Conservation (phyloP, 2,329 filamentous ascomycete genomes). For the Neonectria magnoliae region DNA sequence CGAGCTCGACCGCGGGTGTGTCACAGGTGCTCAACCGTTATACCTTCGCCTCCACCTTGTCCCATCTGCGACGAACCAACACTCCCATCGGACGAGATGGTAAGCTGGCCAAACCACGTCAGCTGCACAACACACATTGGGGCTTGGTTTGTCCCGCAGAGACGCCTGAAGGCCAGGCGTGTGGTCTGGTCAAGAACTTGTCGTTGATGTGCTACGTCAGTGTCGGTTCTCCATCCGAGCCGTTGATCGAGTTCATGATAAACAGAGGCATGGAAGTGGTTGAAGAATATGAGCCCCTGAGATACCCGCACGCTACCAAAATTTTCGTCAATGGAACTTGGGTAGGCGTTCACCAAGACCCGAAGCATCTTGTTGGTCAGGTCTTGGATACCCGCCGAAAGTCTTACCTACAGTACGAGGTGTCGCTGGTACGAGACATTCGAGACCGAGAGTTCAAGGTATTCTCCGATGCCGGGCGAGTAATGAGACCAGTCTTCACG, state of each 20-base stretch:
- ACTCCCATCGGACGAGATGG: conserved; percentile 97
- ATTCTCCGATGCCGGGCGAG: conserved; percentile 95
- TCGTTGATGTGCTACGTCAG: conserved; percentile 99
- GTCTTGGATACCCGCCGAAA: conserved; percentile 82
- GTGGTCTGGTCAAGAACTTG: conserved; percentile 96
- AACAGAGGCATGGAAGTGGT: conserved; percentile 95
- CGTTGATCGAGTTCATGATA: conserved; percentile 95
- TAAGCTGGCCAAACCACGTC: conserved; percentile 96
- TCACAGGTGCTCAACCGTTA: conserved; percentile 98
- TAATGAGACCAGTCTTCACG: conserved; percentile 93
- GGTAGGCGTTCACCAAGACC: conserved; percentile 94
- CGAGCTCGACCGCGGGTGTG: conserved; percentile 93
- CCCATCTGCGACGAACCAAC: conserved; percentile 96
- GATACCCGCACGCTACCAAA: conserved; percentile 93
- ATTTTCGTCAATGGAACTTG: conserved; percentile 98
- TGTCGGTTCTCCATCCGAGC: conserved; percentile 89
- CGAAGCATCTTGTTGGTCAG: conserved; percentile 82
- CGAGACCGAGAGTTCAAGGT: conserved; percentile 98
- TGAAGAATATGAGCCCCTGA: conserved; percentile 89
- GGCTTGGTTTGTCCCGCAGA: conserved; percentile 96
- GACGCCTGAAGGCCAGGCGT: conserved; percentile 97
- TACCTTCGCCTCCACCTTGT: conserved; percentile 95
- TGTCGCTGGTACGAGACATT: conserved; percentile 95
- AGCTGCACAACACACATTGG: conserved; percentile 99
- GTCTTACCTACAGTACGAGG: conserved; percentile 88